Evolutionary conservation across 345 rosid genomes (phyloP).

Genomic region (Citrus unshiu): DNA sequence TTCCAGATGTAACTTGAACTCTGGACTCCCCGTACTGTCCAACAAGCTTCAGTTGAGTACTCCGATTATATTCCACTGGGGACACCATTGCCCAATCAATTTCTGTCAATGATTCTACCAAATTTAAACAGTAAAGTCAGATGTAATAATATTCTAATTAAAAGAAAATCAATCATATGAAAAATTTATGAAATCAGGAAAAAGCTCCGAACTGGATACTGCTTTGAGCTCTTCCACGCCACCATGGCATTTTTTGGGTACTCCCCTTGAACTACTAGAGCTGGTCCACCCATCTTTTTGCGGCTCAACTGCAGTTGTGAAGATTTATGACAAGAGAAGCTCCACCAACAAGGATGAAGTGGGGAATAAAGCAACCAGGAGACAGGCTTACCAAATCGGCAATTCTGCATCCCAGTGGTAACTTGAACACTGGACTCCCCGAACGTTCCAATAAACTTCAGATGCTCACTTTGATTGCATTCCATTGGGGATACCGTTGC

Average conservation of each 20-base stretch:
- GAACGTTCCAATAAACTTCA: not conserved
- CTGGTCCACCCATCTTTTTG: not conserved
- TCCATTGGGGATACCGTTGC: not conserved
- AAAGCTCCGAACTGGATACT: slow-evolving; percentile 10
- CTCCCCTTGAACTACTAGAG: not conserved
- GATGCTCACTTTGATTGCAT: not conserved
- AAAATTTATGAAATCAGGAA: not conserved
- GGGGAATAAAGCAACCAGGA: not conserved
- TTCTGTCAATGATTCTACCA: not conserved
- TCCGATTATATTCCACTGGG: not conserved
- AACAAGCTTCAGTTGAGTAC: not conserved
- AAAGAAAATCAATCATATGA: not conserved
- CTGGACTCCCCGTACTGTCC: not conserved
- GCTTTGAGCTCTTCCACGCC: not conserved
- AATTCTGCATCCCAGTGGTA: not conserved
- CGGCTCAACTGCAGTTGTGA: not conserved
- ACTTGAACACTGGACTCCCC: not conserved
- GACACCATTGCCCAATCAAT: not conserved
- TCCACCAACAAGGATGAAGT: not conserved
- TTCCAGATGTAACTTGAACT: not conserved
- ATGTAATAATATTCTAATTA: not conserved
- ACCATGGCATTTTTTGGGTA: not conserved
- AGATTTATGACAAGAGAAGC: no score
- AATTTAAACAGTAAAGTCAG: not conserved
- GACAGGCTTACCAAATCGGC: not conserved